Evolutionary conservation across 2,329 filamentous ascomycete genomes (phyloP), one percentile per base, ranked within the genome.

Genomic region (Septoria linicola): DNA sequence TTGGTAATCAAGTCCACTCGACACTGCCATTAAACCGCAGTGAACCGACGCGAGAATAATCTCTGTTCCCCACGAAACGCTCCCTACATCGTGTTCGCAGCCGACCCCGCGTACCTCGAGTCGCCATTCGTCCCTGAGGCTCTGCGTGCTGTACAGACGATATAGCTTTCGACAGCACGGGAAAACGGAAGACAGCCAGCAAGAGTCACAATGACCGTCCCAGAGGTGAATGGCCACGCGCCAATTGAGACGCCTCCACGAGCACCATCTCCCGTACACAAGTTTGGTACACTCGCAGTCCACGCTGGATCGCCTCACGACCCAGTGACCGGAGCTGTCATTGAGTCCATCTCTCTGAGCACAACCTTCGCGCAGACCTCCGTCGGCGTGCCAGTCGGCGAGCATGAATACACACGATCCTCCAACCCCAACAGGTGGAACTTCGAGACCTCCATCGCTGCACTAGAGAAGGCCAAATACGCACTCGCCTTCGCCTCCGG

Each of bases 371-470:
- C 88, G n/a, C 93, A 99, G 76, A 85, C 83, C 11, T 81, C 83
- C 10, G 90, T 96, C 17, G 93, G 92, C 59, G 83, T 87, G 71
- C 93, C 93, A 1, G 77, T 97, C 23, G 93, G 93, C 66, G 76
- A 77, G 57, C 96, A 91, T 74, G 93, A 99, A 74, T 99, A 99
- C 78, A 90, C 87, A 47, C 84, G 93, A 57, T 95, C 88, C 66
- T 84, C 88, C 57, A 99, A 99, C 73, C 93, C 93, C 47, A 99
- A 99, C 76, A 83, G 93, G 53, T 82, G 88, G 69, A 95, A 96
- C 76, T 97, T 99, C 67, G 92, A 99, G 77, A 79, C 80, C 54
- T 90, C 91, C 54, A 83, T 99, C 51, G 93, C 93, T 30, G 88
- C 90, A 4, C 84, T 99, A 48, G 93, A 99, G 76, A 85, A 95